Base-by-base conservation (phyloP, 805 yeast species). In the Yarrowia deformans region DNA sequence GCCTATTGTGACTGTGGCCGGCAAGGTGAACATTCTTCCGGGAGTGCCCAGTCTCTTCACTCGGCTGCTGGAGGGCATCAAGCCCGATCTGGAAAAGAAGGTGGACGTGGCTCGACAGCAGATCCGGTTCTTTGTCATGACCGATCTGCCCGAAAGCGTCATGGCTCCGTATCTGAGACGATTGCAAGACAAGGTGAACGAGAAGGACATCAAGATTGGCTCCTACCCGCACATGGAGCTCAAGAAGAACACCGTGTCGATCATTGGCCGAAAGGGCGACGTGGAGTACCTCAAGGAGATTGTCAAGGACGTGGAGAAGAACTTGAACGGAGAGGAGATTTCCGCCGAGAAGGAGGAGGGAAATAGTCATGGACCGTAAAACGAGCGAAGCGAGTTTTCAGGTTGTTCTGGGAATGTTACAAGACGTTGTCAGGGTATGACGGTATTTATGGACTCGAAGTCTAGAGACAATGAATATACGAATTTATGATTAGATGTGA, bases 21-120 rank as follows among this genome's bases (percentile, higher is more conserved):
- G 84, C 43, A 85, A 87, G 72, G 87, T 91, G 1, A 88, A 85
- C 74, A 84, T 93, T 14, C 81, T 92, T 55, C 97, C 97, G 0
- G 97, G 97, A 0, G 88, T 93, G 10, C 97, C 97, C 0, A 87
- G 85, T 71, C 79, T 92, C 39, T 93, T 90, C 77, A 84, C 83
- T 69, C 78, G 77, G 58, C 79, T 92, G 70, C 75, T 91, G 14
- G 76, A 77, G 9, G 84, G 82, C 1, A 77, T 82, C 75, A 77
- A 81, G 69, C 82, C 85, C 49, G 67, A 73, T 61, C 67, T 81
- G 71, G 70, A 78, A 70, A 73, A 75, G 6, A 75, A 82, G 13
- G 79, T 85, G 69, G 78, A 83, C 18, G 75, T 81, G 0, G 75
- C 79, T 0, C 77, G 77, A 9, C 71, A 73, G 16, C 73, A 70